Conservation (phyloP, 2,329 filamentous ascomycete genomes). For the Lachnellula occidentalis region DNA sequence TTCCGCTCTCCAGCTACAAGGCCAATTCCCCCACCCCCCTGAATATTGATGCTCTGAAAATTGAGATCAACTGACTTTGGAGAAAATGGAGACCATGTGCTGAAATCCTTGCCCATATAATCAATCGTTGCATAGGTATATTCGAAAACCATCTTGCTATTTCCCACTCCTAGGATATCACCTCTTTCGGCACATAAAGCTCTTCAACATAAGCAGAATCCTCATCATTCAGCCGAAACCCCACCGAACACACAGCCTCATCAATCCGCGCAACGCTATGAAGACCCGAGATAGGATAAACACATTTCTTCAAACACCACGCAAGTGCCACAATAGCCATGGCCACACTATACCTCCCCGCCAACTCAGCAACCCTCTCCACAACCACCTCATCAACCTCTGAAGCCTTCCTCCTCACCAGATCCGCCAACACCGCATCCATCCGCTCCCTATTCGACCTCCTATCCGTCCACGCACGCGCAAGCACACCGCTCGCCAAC, state of each 20-base stretch:
- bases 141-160: too few species aligned
- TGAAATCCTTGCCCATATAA: too few species aligned
- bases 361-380: conserved; percentile 33
- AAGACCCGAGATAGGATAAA: conserved; percentile 46
- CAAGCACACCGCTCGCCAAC: conserved; percentile 28
- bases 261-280: conserved; percentile 45
- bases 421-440: conserved; percentile 7
- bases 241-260: conserved; percentile 42
- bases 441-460: conserved; percentile 12
- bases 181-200: conserved; percentile 43
- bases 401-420: conserved; percentile 9
- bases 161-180: not conserved
- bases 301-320: conserved; percentile 42
- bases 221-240: conserved; percentile 42
- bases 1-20: too few species aligned
- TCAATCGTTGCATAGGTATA: too few species aligned
- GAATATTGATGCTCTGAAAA: too few species aligned
- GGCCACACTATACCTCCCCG: conserved; percentile 48
- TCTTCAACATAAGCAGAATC: conserved; percentile 50
- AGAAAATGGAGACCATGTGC: too few species aligned
- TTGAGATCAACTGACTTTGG: too few species aligned
- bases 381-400: conserved; percentile 25
- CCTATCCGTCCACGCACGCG: conserved; percentile 10
- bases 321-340: conserved; percentile 57
- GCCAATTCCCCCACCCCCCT: too few species aligned